These are phyloP conservation scores for Penicillium bialowiezense DNA, from an alignment of 495 filamentous ascomycete genomes.

Conservation along the genomic window DNA sequence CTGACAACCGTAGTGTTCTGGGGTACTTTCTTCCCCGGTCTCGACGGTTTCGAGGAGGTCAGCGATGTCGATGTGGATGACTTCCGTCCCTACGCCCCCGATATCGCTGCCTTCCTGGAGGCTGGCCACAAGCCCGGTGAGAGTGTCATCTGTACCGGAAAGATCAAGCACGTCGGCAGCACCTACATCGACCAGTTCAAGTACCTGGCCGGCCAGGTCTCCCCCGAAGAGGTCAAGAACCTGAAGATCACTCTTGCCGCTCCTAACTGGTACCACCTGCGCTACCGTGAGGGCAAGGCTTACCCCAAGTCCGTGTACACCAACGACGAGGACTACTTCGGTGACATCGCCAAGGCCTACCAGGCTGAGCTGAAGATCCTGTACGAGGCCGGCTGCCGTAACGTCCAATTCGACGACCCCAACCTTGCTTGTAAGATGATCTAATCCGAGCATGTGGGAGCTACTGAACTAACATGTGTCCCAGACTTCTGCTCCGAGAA, in stretches of 20 bases:
- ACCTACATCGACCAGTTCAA: slow-evolving; percentile 66
- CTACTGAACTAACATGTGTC: neutral
- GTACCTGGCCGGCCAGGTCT: slow-evolving; percentile 61
- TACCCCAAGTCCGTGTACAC: slow-evolving; percentile 64
- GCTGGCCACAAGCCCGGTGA: slow-evolving; percentile 71
- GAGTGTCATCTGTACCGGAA: slow-evolving; percentile 68
- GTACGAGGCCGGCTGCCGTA: slow-evolving; percentile 66
- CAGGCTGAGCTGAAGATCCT: slow-evolving; percentile 63
- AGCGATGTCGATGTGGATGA: slow-evolving; percentile 55
- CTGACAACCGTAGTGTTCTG: slow-evolving; percentile 51
- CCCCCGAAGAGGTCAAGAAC: slow-evolving; percentile 57
- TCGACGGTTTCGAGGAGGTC: slow-evolving; percentile 68
- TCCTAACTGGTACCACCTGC: slow-evolving; percentile 72
- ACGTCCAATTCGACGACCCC: slow-evolving; percentile 74
- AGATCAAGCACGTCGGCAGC: slow-evolving; percentile 64
- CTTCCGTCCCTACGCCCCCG: slow-evolving; percentile 74
- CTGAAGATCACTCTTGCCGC: slow-evolving; percentile 73
- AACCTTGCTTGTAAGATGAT: slow-evolving; percentile 64
- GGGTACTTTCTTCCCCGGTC: slow-evolving; percentile 73
- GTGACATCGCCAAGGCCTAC: slow-evolving; percentile 71
- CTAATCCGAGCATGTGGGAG: neutral
- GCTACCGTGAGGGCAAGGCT: slow-evolving; percentile 66
- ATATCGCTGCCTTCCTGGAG: slow-evolving; percentile 72
- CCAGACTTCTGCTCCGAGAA: slow-evolving; percentile 72
- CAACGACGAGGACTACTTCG: slow-evolving; percentile 69